Evolutionary conservation across 768 basidiomycete genomes (phyloP).

Genomic region (Tulasnella sp.): DNA sequence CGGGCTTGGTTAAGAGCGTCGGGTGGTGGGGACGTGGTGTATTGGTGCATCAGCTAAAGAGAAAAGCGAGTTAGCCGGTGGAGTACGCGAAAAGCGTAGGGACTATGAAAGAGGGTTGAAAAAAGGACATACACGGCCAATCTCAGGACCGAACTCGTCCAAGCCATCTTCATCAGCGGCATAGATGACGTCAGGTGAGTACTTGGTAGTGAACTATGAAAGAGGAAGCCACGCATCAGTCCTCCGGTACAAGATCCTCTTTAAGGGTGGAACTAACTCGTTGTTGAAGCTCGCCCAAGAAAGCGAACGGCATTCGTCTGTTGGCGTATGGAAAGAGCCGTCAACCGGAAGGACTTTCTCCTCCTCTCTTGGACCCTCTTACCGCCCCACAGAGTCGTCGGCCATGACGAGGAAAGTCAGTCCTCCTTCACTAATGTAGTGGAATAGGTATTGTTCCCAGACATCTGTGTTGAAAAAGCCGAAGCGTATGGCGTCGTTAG

Average conservation of each 20-base stretch:
- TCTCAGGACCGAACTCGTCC: constrained; percentile 38
- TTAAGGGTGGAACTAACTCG: constrained; percentile 16
- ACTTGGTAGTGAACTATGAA: constrained; percentile 37
- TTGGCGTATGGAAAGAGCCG: neutral
- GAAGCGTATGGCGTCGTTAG: constrained; percentile 45
- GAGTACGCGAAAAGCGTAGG: neutral
- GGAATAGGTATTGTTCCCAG: constrained; percentile 91
- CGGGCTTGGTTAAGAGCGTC: constrained; percentile 91
- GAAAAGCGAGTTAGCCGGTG: constrained; percentile 50
- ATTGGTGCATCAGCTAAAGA: constrained; percentile 76
- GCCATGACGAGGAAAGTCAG: constrained; percentile 91
- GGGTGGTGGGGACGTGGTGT: constrained; percentile 79
- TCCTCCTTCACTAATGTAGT: constrained; percentile 86
- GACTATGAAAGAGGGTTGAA: neutral
- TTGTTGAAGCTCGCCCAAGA: constrained; percentile 79
- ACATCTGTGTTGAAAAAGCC: constrained; percentile 68
- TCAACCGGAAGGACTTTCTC: neutral
- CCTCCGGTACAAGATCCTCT: neutral
- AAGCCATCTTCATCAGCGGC: constrained; percentile 38
- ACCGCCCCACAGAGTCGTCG: constrained; percentile 89
- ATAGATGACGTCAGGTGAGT: constrained; percentile 36
- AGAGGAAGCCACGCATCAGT: neutral
- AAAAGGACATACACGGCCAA: constrained; percentile 35
- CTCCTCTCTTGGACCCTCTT: constrained; percentile 31
- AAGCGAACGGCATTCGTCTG: constrained; percentile 91